Percentiles rank a stretch among this genome's conserved stretches.
Evolutionary conservation across 129 eudicot species (phyloP).

Genomic region (Rutidosis leptorrhynchoides): DNA sequence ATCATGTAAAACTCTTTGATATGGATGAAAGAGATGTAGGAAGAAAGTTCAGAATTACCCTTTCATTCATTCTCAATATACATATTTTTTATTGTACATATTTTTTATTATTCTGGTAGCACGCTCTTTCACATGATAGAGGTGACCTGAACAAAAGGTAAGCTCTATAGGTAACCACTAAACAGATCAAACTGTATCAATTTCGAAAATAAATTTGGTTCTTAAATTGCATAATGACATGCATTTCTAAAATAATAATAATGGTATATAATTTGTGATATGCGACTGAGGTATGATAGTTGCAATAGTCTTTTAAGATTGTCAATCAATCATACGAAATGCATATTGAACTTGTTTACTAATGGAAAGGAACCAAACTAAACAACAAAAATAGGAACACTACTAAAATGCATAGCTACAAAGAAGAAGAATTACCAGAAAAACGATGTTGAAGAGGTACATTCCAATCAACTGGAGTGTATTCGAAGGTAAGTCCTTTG

Average conservation of each 20-base stretch:
- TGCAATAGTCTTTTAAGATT: neutral
- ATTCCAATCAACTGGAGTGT: conserved; percentile 98
- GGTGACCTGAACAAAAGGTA: conserved; percentile 62
- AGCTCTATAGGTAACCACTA: conserved; percentile 8
- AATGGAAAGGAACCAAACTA: neutral
- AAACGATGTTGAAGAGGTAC: conserved; percentile 75
- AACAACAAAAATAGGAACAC: neutral
- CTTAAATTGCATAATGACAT: neutral
- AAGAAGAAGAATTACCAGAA: conserved; percentile 51
- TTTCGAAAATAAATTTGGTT: neutral
- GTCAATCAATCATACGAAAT: neutral
- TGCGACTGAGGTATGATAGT: neutral
- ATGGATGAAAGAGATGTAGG: no score
- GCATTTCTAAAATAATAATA: no score
- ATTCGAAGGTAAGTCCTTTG: conserved; percentile 93
- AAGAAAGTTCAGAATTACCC: conserved; percentile 50
- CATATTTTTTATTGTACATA: conserved; percentile 79
- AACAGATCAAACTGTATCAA: conserved; percentile 12
- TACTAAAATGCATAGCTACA: neutral
- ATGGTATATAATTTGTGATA: conserved; percentile 1
- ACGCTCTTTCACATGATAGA: conserved; percentile 83
- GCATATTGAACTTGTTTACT: neutral
- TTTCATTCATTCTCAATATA: conserved; percentile 94
- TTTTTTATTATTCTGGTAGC: conserved; percentile 95
- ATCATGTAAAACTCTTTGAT: no score